Base-by-base conservation (phyloP, 2,329 filamentous ascomycete species). In the Diaporthe nobilis region DNA sequence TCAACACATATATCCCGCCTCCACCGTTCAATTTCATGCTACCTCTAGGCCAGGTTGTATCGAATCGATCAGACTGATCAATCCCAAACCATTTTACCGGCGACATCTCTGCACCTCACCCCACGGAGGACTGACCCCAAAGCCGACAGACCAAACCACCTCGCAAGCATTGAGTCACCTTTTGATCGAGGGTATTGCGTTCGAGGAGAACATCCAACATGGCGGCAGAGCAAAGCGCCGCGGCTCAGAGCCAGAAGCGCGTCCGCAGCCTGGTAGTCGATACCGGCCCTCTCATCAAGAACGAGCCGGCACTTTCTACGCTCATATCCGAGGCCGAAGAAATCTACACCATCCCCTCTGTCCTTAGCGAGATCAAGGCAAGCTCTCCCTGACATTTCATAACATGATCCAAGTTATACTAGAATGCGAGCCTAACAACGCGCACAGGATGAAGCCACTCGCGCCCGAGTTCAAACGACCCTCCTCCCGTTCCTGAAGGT, bases 261-360 rank as follows among this genome's bases (percentile, higher is more conserved):
- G 92, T 98, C 68, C 92, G 97, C 86, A 94, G 93, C 72, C 91
- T 98, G 71, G 90, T 98, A 39, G 90, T 99, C 79, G 97, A 99
- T 82, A 94, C 97, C 4, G 96, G 96, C 37, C 95, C 96, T 10
- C 92, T 99, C 77, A 96, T 99, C 84, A 96, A 96, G 83, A 98
- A 98, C 85, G 93, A 97, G 78, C 95, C 96, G 17, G 88, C 94
- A 15, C 91, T 97, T 34, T 97, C 95, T 61, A 95, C 94, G 0
- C 91, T 99, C 15, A 87, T 98, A 71, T 89, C 91, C 51, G 92
- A 95, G 82, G 92, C 95, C 65, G 93, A 97, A 81, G 87, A 90
- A 76, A 89, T 98, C 57, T 91, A 95, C 81, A 98, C 95, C 1
- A 94, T 96, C 0, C 95, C 96, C 0, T 92, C 94, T 10, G 95